Base-by-base conservation (phyloP, 176 grass and related monocot genomes). In the Aegilops sharonensis region DNA sequence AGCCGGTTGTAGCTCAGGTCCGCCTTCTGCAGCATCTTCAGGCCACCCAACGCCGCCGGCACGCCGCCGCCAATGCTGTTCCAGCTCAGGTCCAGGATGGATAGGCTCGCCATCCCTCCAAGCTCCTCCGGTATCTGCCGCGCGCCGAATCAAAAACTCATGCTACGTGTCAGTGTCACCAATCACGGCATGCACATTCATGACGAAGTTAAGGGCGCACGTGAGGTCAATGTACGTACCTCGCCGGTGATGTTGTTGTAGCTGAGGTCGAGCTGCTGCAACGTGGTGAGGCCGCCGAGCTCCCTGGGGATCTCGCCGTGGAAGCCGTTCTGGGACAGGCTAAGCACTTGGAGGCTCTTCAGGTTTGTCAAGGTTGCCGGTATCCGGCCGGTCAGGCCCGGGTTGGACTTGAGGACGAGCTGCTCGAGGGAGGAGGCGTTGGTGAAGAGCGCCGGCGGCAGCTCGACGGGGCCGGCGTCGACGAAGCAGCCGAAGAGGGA, bases 21-120 rank as follows among this genome's bases (percentile, higher is more conserved):
- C 14, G 90, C 77, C 81, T 97, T 97, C 83, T 94, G 90, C 8
- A 97, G 90, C 64, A 45, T 79, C 57, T 56, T 68, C 6, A 97
- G 72, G 68, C 80, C 70, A 9, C 94, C 88, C 36, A 94, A 8
- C 21, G 84, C 39, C 15, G 64, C 72, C 29, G 90, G 92, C 56
- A 97, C 13, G 8, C 39, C 67, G 25, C 95, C 95, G 73, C 5
- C 8, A 81, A 97, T 62, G 73, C 59, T 20, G 83, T 97, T 97
- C 88, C 88, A 94, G 80, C 95, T 94, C 17, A 97, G 83, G 84
- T 97, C 95, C 31, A 97, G 83, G 80, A 97, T 97, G 77, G 92
- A 85, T 62, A 97, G 86, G 50, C 88, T 91, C 39, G 42, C 17
- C 88, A 97, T 85, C 23, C 88, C 90, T 5, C 92, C 90, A 17